Evolutionary conservation across 371 early-diverging fungal genomes (phyloP).

Genomic region (Fennellomyces sp.): DNA sequence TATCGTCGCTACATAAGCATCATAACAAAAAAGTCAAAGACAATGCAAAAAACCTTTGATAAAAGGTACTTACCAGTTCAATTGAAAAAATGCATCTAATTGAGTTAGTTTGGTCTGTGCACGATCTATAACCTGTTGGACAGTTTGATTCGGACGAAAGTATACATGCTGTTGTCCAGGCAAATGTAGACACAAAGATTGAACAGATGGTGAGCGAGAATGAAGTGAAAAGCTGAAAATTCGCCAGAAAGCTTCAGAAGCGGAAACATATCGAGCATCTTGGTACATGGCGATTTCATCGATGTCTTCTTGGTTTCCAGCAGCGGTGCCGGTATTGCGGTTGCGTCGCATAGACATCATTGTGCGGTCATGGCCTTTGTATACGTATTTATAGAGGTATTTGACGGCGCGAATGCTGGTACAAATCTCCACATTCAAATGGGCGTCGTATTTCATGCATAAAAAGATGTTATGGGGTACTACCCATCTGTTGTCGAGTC

Average conservation of each 20-base stretch:
- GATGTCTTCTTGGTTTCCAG: not conserved
- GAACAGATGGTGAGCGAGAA: conserved; percentile 10
- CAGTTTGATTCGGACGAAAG: conserved; percentile 9
- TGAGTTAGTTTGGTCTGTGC: not conserved
- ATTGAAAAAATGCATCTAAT: not conserved
- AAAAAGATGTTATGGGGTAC: not conserved
- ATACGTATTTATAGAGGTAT: no score
- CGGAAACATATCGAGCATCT: conserved; percentile 33
- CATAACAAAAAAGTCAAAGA: no score
- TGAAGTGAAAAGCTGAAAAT: conserved; percentile 26
- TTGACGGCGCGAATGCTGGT: no score
- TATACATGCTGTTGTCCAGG: conserved; percentile 12
- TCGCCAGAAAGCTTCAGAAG: conserved; percentile 30
- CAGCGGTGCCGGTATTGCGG: not conserved
- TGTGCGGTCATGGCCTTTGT: not conserved
- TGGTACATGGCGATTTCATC: conserved; percentile 20
- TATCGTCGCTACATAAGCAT: conserved; percentile 19
- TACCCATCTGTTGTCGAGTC: not conserved
- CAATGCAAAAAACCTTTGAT: not conserved
- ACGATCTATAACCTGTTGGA: conserved; percentile 9
- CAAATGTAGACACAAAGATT: conserved; percentile 23
- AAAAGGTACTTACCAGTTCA: not conserved
- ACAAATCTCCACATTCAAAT: not conserved
- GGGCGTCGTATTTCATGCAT: not conserved
- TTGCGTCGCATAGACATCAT: not conserved